Percentiles rank a stretch among this genome's conserved stretches.
Conservation (phyloP, 1,284 basidiomycete species). For the Melampsora larici-populina region DNA sequence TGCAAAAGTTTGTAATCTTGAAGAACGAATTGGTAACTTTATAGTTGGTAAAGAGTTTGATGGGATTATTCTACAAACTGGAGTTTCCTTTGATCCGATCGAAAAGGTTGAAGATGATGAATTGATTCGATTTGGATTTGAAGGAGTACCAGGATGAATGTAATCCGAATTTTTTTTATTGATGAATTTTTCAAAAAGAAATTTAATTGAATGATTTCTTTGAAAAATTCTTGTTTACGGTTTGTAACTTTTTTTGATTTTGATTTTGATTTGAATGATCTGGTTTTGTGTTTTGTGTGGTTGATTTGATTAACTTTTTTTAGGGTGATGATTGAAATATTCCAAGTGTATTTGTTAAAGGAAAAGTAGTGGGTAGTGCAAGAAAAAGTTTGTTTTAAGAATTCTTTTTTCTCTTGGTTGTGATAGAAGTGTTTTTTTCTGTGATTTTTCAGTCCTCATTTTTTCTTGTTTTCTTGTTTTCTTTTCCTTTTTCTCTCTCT, state of each 20-base stretch:
- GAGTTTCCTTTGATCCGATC: conserved; percentile 54
- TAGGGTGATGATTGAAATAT: conserved; percentile 77
- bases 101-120: conserved; percentile 44
- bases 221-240: conserved; percentile 52
- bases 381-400: too few relatives aligned
- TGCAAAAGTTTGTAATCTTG: conserved; percentile 74
- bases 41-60: conserved; percentile 81
- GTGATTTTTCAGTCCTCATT: too few relatives aligned
- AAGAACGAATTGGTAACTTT: conserved; percentile 71
- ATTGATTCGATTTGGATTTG: not conserved
- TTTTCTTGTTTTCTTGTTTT: too few relatives aligned
- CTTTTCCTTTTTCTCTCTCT: too few relatives aligned
- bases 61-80: conserved; percentile 69
- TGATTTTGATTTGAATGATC: conserved; percentile 62
- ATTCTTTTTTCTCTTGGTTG: too few relatives aligned
- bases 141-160: conserved; percentile 4
- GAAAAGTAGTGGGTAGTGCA: conserved; percentile 65
- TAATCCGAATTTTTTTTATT: conserved; percentile 40
- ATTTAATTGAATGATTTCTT: conserved; percentile 52
- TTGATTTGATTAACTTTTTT: not conserved
- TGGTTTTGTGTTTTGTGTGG: not conserved
- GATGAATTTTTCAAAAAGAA: conserved; percentile 56
- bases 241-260: conserved; percentile 45
- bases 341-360: conserved; percentile 76
- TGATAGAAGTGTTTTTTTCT: too few relatives aligned